Conservation (phyloP, 768 basidiomycete species). For the Lentinula detonsa region DNA sequence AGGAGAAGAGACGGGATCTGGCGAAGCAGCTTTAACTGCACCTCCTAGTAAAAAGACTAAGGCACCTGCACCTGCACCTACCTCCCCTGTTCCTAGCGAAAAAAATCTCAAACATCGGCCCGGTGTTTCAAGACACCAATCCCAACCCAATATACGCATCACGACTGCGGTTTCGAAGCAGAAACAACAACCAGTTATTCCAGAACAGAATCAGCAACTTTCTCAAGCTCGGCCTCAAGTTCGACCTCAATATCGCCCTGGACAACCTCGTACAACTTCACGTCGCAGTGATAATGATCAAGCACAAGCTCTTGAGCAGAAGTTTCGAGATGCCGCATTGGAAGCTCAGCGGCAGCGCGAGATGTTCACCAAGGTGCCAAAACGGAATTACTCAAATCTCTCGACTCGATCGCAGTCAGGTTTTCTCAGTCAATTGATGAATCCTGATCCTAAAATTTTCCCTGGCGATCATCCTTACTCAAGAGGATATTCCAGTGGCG, state of each 20-base stretch:
- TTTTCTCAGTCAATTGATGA: slow-evolving; percentile 61
- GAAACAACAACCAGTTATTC: not conserved
- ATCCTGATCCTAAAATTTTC: slow-evolving; percentile 60
- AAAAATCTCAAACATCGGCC: slow-evolving; percentile 9
- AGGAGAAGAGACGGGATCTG: slow-evolving; percentile 22
- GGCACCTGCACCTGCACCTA: not conserved
- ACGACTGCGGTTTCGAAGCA: not conserved
- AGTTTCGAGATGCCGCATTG: slow-evolving; percentile 47
- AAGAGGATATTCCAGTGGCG: slow-evolving; percentile 40
- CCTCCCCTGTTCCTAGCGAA: slow-evolving; percentile 23
- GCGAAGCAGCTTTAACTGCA: not conserved
- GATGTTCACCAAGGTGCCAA: slow-evolving; percentile 68
- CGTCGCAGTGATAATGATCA: not conserved
- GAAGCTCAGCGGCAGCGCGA: slow-evolving; percentile 64
- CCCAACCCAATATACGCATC: not conserved
- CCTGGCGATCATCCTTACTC: slow-evolving; percentile 57
- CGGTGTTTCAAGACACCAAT: not conserved
- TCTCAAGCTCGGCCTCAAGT: not conserved
- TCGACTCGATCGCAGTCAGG: slow-evolving; percentile 33
- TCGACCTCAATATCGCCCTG: not conserved
- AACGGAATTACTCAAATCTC: slow-evolving; percentile 58
- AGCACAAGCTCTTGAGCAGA: slow-evolving; percentile 9
- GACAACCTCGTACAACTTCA: not conserved
- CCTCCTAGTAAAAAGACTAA: not conserved
- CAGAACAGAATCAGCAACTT: not conserved